Conservation (phyloP, 129 eudicot genomes). For the Sambucus nigra region DNA sequence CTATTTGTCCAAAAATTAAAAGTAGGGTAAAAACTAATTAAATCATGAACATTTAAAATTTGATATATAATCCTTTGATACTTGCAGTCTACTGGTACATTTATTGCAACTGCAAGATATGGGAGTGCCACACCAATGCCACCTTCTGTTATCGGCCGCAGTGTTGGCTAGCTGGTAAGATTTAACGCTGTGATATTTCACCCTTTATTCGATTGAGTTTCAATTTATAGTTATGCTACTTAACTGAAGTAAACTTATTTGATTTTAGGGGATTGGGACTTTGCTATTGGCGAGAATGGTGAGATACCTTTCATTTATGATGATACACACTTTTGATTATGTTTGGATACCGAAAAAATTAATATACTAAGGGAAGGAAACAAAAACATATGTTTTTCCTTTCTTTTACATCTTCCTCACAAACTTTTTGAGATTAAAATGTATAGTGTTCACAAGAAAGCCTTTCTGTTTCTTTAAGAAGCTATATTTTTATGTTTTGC, state of each 20-base stretch:
- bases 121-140: constrained; percentile 72
- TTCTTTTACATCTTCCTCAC: not conserved
- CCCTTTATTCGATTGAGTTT: no score
- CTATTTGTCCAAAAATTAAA: no score
- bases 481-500: not conserved
- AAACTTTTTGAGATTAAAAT: not conserved
- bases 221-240: not conserved
- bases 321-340: no score
- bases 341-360: no score
- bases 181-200: not conserved
- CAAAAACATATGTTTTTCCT: no score
- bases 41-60: no score
- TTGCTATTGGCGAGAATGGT: no score
- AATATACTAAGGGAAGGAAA: no score
- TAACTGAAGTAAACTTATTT: constrained; percentile 4
- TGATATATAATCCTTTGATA: no score
- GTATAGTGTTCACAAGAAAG: not conserved
- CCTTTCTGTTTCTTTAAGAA: not conserved
- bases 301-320: no score
- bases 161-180: constrained; percentile 62
- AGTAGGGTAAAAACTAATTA: no score
- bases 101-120: constrained; percentile 53
- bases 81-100: constrained; percentile 61
- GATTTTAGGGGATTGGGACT: constrained; percentile 49
- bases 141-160: constrained; percentile 55